Evolutionary conservation across 2,329 filamentous ascomycete genomes (phyloP).

Genomic region (Fusarium pseudoanthophilum): DNA sequence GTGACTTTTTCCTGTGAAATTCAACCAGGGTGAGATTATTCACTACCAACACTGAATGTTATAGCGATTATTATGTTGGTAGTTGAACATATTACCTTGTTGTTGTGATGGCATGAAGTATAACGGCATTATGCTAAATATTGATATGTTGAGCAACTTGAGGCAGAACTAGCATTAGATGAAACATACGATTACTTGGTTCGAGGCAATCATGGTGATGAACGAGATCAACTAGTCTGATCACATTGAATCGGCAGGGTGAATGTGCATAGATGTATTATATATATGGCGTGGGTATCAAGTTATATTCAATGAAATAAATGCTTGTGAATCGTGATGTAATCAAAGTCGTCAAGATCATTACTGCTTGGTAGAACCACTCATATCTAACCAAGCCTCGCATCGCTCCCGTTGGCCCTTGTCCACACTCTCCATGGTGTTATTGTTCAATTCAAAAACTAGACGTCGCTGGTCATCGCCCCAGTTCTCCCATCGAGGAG

Average conservation of each 20-base stretch:
- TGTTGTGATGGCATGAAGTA: background rate
- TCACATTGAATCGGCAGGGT: background rate
- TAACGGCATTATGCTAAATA: slow-evolving; percentile 3
- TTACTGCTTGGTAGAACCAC: slow-evolving; percentile 44
- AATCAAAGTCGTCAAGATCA: slow-evolving; percentile 6
- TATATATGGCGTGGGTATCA: slow-evolving; percentile 32
- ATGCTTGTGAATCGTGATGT: background rate
- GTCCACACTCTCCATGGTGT: slow-evolving; percentile 53
- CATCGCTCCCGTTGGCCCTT: slow-evolving; percentile 52
- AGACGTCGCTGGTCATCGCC: slow-evolving; percentile 47
- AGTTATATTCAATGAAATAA: background rate
- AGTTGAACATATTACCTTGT: background rate
- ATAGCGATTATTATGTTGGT: background rate
- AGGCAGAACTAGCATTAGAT: slow-evolving; percentile 2
- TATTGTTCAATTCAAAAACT: slow-evolving; percentile 53
- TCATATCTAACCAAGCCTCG: slow-evolving; percentile 54
- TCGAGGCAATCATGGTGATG: background rate
- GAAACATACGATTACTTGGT: background rate
- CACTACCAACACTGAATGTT: background rate
- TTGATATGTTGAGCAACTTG: slow-evolving; percentile 19
- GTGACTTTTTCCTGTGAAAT: background rate
- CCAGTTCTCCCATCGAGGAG: slow-evolving; percentile 58
- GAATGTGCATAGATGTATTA: background rate
- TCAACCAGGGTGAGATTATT: background rate
- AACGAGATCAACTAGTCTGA: background rate